Percentiles rank a stretch among this genome's conserved stretches.
Evolutionary conservation across 805 yeast genomes (phyloP).

Genomic region (Blastobotrys chiropterorum): DNA sequence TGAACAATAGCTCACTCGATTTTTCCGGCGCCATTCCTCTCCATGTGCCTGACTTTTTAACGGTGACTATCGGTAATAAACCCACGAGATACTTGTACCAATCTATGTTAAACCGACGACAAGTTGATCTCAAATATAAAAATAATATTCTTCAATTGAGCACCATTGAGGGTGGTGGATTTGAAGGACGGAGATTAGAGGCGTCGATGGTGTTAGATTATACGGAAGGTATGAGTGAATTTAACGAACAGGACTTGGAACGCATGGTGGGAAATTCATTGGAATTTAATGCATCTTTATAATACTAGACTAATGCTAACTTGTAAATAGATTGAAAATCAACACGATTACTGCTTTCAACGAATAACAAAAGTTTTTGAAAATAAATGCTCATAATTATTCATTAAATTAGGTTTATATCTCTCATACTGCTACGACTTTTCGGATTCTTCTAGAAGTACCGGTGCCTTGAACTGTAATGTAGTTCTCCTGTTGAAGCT

Average conservation of each 20-base stretch:
- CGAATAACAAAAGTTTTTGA: neutral
- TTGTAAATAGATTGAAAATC: slow-evolving; percentile 7
- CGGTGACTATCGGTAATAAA: slow-evolving; percentile 35
- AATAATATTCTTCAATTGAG: slow-evolving; percentile 37
- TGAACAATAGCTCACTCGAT: slow-evolving; percentile 34
- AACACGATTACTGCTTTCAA: neutral
- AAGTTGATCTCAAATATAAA: slow-evolving; percentile 37
- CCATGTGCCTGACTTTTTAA: slow-evolving; percentile 36
- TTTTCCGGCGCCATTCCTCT: slow-evolving; percentile 36
- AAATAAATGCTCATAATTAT: neutral
- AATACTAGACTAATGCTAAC: neutral
- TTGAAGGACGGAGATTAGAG: slow-evolving; percentile 51
- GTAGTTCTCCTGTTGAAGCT: slow-evolving; percentile 66
- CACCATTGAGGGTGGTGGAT: slow-evolving; percentile 49
- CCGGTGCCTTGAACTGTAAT: slow-evolving; percentile 48
- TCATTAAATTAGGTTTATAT: neutral
- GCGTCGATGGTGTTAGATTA: slow-evolving; percentile 39
- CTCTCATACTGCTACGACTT: slow-evolving; percentile 10
- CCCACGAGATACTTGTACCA: slow-evolving; percentile 41
- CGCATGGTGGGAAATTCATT: slow-evolving; percentile 16
- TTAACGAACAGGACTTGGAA: slow-evolving; percentile 8
- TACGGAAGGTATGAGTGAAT: slow-evolving; percentile 11
- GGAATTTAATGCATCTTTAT: slow-evolving; percentile 8
- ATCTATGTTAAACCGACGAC: slow-evolving; percentile 39
- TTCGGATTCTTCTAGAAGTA: slow-evolving; percentile 52